Conservation (phyloP, 768 basidiomycete species). For the Podaxis sp. region DNA sequence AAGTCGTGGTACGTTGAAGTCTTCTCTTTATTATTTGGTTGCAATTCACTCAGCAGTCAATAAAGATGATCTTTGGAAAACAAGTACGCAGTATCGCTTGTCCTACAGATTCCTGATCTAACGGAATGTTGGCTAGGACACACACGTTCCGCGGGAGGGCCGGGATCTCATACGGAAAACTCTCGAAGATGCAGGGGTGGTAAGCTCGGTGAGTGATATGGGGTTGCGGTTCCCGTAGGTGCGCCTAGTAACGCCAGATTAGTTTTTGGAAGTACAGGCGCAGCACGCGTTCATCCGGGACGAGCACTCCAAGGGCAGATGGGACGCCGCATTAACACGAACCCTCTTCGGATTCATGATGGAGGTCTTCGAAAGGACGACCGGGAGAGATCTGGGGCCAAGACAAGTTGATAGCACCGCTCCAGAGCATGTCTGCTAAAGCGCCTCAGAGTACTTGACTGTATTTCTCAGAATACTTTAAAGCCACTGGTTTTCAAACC, state of each 20-base stretch:
- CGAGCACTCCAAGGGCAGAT: conserved; percentile 88
- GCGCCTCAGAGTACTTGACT: background rate
- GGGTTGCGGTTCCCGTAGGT: background rate
- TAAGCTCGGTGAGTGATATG: conserved; percentile 55
- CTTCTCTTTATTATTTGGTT: background rate
- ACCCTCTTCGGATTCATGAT: conserved; percentile 84
- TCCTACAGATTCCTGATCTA: background rate
- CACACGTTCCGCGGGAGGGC: conserved; percentile 87
- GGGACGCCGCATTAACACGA: conserved; percentile 90
- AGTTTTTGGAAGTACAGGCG: conserved; percentile 96
- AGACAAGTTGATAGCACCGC: conserved; percentile 40
- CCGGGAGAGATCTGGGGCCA: conserved; percentile 83
- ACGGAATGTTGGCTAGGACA: conserved; percentile 53
- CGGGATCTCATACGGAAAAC: conserved; percentile 80
- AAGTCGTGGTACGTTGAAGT: conserved; percentile 64
- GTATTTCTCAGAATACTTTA: background rate
- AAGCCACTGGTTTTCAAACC: background rate
- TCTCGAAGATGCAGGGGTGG: conserved; percentile 77
- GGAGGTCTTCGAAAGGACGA: conserved; percentile 89
- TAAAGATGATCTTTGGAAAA: conserved; percentile 92
- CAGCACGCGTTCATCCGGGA: conserved; percentile 97
- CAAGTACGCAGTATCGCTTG: conserved; percentile 48
- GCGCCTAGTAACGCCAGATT: background rate
- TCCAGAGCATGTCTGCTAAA: conserved; percentile 77
- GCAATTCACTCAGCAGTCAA: background rate